Conservation (phyloP, 2,329 filamentous ascomycete genomes). For the Cephalotrichum gorgonifer region DNA sequence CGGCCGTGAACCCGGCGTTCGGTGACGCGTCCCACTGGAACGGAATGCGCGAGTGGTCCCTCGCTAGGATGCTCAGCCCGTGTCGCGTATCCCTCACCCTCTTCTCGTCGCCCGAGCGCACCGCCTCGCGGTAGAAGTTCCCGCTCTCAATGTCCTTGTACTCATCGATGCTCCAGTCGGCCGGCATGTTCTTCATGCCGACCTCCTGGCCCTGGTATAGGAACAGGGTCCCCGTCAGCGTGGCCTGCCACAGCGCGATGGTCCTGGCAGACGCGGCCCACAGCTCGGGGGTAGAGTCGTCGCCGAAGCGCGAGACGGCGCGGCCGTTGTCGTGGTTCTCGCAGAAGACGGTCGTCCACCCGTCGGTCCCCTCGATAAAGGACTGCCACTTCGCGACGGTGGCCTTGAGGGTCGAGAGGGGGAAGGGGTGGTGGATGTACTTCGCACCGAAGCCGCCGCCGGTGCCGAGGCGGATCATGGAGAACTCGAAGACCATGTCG, state of each 20-base stretch:
- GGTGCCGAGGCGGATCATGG: slow-evolving; percentile 36
- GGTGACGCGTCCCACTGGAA: slow-evolving; percentile 60
- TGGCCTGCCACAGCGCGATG: slow-evolving; percentile 43
- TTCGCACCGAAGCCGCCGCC: slow-evolving; percentile 35
- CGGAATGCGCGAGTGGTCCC: slow-evolving; percentile 62
- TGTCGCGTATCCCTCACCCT: slow-evolving; percentile 22
- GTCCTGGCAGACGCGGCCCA: slow-evolving; percentile 45
- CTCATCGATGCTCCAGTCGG: slow-evolving; percentile 49
- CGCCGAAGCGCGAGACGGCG: slow-evolving; percentile 43
- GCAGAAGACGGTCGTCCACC: slow-evolving; percentile 56
- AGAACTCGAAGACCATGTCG: slow-evolving; percentile 67
- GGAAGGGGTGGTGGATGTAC: slow-evolving; percentile 30
- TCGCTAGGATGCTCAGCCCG: slow-evolving; percentile 44
- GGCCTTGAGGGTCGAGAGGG: slow-evolving; percentile 38
- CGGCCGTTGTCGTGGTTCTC: slow-evolving; percentile 59
- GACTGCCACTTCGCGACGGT: slow-evolving; percentile 47
- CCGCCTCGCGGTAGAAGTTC: slow-evolving; percentile 30
- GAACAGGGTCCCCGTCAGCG: slow-evolving; percentile 53
- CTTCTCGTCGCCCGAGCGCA: slow-evolving; percentile 20
- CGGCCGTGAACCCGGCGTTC: slow-evolving; percentile 46
- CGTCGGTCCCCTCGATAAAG: slow-evolving; percentile 47
- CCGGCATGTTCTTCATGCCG: slow-evolving; percentile 56
- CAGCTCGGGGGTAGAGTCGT: slow-evolving; percentile 35
- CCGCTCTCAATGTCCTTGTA: slow-evolving; percentile 58
- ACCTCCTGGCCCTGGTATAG: slow-evolving; percentile 62